These are phyloP conservation scores for Hemisphaericaspora lyxosophila DNA, from an alignment of 1,139 yeast genomes.

Conservation along the genomic window DNA sequence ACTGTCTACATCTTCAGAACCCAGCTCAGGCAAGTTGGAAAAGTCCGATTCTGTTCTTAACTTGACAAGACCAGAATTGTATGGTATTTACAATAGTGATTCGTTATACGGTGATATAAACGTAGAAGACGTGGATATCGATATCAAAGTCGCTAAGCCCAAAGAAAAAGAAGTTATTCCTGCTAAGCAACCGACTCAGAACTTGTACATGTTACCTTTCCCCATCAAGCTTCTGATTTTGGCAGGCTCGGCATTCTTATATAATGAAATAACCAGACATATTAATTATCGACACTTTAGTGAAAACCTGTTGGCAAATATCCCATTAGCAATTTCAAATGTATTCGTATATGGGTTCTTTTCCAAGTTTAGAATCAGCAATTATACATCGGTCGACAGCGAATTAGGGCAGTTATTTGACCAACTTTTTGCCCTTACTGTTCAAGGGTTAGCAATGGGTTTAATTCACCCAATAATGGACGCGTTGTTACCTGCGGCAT, in stretches of 20 bases:
- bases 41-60: constrained; percentile 46
- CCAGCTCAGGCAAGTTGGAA: constrained; percentile 23
- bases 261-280: constrained; percentile 51
- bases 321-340: constrained; percentile 37
- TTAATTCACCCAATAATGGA: constrained; percentile 63
- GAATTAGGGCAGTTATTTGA: constrained; percentile 18
- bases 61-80: constrained; percentile 50
- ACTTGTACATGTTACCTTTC: constrained; percentile 13
- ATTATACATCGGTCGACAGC: constrained; percentile 9
- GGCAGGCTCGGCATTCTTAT: constrained; percentile 45
- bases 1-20: constrained; percentile 9
- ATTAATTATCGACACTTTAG: constrained; percentile 50
- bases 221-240: constrained; percentile 31
- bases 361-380: constrained; percentile 23
- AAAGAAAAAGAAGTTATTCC: constrained; percentile 4
- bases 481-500: constrained; percentile 36
- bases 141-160: constrained; percentile 3
- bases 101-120: constrained; percentile 35
- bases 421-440: constrained; percentile 26
- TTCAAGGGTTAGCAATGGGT: constrained; percentile 66
- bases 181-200: constrained; percentile 3
- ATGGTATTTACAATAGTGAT: constrained; percentile 46
- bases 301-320: constrained; percentile 30
- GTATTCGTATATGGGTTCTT: constrained; percentile 33
- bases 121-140: constrained; percentile 22